Evolutionary conservation across 2,329 filamentous ascomycete genomes (phyloP).

Genomic region (Aspergillus sp.): DNA sequence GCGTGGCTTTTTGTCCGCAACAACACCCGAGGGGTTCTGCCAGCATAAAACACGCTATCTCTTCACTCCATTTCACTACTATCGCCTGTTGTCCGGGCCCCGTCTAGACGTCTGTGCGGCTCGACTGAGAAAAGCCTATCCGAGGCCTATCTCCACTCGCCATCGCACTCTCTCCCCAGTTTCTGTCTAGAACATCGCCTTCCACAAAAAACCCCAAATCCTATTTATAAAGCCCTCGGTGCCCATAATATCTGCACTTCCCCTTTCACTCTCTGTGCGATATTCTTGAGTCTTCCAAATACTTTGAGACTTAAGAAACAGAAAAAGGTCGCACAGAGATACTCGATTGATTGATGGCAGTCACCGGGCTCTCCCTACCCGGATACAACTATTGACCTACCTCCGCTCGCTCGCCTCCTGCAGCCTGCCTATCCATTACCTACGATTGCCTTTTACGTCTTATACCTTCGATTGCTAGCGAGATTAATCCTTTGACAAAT

Average conservation of each 20-base stretch:
- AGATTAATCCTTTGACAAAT: background rate
- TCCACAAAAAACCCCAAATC: background rate
- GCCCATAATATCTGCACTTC: background rate
- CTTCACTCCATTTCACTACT: background rate
- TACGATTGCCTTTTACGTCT: background rate
- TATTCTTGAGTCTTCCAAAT: background rate
- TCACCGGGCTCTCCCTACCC: background rate
- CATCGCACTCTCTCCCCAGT: background rate
- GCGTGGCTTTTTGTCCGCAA: background rate
- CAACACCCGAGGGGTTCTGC: no score
- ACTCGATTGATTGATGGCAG: background rate
- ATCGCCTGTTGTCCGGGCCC: background rate
- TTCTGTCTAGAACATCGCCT: conserved; percentile 2
- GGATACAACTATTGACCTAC: background rate
- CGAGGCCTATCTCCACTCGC: conserved; percentile 3
- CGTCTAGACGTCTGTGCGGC: background rate
- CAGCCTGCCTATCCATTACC: background rate
- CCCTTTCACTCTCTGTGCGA: background rate
- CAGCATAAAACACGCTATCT: no score
- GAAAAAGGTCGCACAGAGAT: background rate
- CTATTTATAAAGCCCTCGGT: conserved; percentile 4
- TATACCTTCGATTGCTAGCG: background rate
- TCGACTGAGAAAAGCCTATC: background rate
- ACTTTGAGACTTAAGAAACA: background rate
- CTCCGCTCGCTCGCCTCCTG: background rate